phyloP scores from a whole-genome alignment of 2,329 filamentous ascomycete genomes.

The Verticillium albo-atrum region DNA sequence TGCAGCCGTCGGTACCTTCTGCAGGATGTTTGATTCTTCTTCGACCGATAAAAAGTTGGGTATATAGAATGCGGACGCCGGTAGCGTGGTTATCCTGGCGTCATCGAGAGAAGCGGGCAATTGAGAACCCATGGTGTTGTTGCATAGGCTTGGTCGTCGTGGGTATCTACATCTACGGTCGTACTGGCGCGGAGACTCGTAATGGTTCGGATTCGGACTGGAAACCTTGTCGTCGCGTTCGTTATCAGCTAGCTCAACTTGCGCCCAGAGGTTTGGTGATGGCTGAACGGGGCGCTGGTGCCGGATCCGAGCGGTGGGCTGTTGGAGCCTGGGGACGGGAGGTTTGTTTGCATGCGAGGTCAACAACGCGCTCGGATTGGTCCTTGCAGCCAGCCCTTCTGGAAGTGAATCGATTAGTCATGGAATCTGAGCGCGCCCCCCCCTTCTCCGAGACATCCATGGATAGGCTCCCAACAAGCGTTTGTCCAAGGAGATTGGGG shows the following conservation, averaged over 20 bases:
- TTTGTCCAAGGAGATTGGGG: neutral
- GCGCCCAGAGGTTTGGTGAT: neutral
- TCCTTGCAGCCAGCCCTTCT: neutral
- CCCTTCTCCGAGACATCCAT: no score
- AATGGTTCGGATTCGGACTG: neutral
- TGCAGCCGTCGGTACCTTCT: constrained; percentile 50
- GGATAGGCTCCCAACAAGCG: neutral
- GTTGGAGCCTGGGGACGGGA: neutral
- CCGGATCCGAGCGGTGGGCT: neutral
- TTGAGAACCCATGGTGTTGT: neutral
- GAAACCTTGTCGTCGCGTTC: neutral
- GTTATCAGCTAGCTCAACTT: neutral
- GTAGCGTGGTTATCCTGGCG: constrained; percentile 49
- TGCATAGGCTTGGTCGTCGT: no score
- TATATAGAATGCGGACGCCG: constrained; percentile 74
- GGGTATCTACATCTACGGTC: no score
- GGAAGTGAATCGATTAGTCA: neutral
- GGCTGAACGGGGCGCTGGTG: neutral
- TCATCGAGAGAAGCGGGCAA: constrained; percentile 47
- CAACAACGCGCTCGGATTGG: neutral
- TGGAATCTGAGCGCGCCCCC: no score
- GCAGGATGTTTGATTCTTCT: constrained; percentile 68
- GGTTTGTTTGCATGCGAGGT: neutral
- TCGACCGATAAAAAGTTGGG: constrained; percentile 73
- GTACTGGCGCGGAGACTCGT: neutral